A percentile compares a stretch with the other conserved stretches of the same genome.
Evolutionary conservation across 2,329 filamentous ascomycete species (phyloP).

Genomic region (Sporothrix inflata): DNA sequence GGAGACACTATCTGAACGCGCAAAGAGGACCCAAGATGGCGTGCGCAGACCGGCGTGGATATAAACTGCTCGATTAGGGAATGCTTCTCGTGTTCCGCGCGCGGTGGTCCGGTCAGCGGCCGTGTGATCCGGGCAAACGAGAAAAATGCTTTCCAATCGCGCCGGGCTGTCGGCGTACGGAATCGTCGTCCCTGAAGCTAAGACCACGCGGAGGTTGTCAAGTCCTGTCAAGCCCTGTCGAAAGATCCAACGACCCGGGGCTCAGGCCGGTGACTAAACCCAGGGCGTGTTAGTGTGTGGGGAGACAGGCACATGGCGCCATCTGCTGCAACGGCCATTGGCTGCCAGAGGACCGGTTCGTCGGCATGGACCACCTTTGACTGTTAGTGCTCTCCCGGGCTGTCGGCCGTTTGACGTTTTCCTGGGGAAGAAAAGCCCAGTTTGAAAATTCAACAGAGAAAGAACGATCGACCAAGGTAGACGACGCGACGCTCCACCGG

Average conservation of each 20-base stretch:
- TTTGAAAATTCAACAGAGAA: not conserved
- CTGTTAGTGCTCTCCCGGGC: not conserved
- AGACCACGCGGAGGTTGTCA: not conserved
- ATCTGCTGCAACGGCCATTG: slow-evolving; percentile 7
- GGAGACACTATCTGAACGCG: not conserved
- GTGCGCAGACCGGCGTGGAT: slow-evolving; percentile 17
- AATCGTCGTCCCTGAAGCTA: not conserved
- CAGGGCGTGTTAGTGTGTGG: slow-evolving; percentile 8
- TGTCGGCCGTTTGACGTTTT: not conserved
- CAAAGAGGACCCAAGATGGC: slow-evolving; percentile 21
- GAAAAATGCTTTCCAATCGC: not conserved
- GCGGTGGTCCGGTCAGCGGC: not conserved
- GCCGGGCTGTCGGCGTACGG: slow-evolving; percentile 7
- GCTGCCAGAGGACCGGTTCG: not conserved
- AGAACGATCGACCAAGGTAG: not conserved
- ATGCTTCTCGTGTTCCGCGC: not conserved
- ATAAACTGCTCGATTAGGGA: not conserved
- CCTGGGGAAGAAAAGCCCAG: not conserved
- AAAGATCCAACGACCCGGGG: not conserved
- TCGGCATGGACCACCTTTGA: slow-evolving; percentile 7
- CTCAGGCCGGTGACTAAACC: not conserved
- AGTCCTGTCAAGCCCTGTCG: not conserved
- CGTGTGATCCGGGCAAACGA: not conserved
- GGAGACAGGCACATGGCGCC: slow-evolving; percentile 9
- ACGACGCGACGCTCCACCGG: not conserved